phyloP scores from a whole-genome alignment of 164 flowering plant genomes.

The Piper betle region DNA sequence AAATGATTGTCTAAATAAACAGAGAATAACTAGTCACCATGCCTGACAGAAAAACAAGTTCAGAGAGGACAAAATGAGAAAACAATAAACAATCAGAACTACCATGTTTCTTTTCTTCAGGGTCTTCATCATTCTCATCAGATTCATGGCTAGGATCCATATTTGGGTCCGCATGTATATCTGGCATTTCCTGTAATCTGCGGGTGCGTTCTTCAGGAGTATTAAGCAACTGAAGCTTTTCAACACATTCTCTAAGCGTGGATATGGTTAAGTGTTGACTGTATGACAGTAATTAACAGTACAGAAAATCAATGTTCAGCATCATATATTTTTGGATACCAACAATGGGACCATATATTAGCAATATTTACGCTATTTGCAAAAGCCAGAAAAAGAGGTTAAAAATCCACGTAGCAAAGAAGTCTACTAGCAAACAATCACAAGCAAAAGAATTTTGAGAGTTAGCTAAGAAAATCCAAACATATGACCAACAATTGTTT shows the following conservation, averaged over 20 bases:
- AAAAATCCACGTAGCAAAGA: too few species aligned
- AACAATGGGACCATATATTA: too few species aligned
- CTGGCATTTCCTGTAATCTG: constrained; percentile 72
- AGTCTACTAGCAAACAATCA: too few species aligned
- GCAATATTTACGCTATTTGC: too few species aligned
- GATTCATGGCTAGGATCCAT: constrained; percentile 91
- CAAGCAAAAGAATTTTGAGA: too few species aligned
- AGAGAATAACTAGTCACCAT: background rate
- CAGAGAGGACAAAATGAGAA: background rate
- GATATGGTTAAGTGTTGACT: constrained; percentile 42
- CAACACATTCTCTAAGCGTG: constrained; percentile 93
- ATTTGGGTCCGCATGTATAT: constrained; percentile 75
- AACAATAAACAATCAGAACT: background rate
- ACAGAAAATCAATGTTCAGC: too few species aligned
- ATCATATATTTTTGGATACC: too few species aligned
- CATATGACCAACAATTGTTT: too few species aligned
- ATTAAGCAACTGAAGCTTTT: constrained; percentile 72
- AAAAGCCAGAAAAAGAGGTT: too few species aligned
- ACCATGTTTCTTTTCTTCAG: constrained; percentile 55
- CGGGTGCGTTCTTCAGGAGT: constrained; percentile 80
- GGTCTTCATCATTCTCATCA: constrained; percentile 60
- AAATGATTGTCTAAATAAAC: constrained; percentile 30
- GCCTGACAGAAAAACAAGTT: background rate
- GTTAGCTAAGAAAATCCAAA: too few species aligned
- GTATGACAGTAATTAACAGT: too few species aligned